Conservation (phyloP, 176 grass and related monocot species). For the Triticum urartu region DNA sequence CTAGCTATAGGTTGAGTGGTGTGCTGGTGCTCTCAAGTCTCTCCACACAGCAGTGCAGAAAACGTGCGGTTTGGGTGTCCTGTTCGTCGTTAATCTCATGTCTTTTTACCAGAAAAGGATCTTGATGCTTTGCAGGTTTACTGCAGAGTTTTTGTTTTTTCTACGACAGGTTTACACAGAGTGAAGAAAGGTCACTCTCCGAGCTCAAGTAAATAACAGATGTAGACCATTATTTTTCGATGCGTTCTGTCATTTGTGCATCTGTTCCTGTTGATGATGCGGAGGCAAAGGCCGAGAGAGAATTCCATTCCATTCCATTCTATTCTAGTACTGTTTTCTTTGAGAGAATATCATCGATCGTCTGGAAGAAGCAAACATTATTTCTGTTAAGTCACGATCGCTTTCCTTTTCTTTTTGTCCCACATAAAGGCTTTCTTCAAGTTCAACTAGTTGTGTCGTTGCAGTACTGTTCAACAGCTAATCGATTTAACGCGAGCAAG, state of each 20-base stretch:
- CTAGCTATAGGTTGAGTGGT: background rate
- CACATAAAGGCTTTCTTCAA: background rate
- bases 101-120: conserved; percentile 1
- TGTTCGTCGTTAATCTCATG: background rate
- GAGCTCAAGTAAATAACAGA: background rate
- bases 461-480: background rate
- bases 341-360: background rate
- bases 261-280: background rate
- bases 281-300: too few species aligned
- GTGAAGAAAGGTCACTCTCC: too few species aligned
- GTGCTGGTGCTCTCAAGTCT: background rate
- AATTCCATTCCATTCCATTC: background rate
- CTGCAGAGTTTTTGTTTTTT: background rate
- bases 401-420: background rate
- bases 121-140: background rate
- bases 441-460: background rate
- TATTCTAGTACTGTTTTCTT: too few species aligned
- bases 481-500: background rate
- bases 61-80: background rate
- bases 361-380: background rate
- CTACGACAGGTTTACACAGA: too few species aligned
- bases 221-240: background rate
- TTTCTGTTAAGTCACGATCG: background rate
- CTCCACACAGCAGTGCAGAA: background rate
- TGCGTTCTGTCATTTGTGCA: too few species aligned